Conservation (phyloP, 23 red algal genomes). For the Agarophyton chilense region DNA sequence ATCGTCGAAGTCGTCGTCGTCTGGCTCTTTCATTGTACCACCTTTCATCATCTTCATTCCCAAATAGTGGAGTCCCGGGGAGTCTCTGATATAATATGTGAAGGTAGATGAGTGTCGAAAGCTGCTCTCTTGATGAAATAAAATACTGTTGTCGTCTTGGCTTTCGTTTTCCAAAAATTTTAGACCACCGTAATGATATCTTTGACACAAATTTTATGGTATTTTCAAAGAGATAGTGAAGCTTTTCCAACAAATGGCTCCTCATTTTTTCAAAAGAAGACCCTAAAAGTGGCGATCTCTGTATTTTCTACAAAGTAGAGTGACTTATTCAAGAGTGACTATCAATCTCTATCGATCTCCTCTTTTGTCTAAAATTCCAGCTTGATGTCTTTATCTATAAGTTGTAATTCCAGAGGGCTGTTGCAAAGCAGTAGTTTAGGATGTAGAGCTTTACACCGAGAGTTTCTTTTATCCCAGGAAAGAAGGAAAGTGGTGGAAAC, state of each 20-base stretch:
- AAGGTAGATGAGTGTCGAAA: background rate
- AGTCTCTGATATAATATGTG: background rate
- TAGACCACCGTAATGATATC: background rate
- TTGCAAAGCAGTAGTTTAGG: no score
- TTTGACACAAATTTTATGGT: background rate
- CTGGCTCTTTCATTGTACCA: background rate
- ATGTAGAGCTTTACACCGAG: no score
- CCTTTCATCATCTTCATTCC: background rate
- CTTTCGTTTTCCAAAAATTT: background rate
- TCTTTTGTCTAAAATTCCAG: no score
- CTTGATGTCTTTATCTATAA: no score
- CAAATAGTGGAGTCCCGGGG: background rate
- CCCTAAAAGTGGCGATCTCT: no score
- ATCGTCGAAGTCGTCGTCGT: no score
- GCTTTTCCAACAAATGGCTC: background rate
- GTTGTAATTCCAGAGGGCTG: no score
- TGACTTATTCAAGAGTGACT: no score
- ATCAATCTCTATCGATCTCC: no score
- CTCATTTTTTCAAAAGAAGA: background rate
- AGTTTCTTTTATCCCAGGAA: no score
- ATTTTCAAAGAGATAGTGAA: background rate
- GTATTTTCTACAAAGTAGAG: no score
- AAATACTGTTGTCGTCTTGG: background rate
- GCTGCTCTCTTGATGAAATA: background rate
- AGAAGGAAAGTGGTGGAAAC: no score